phyloP scores from a whole-genome alignment of 1,284 basidiomycete species.

The Ganoderma sinense region DNA sequence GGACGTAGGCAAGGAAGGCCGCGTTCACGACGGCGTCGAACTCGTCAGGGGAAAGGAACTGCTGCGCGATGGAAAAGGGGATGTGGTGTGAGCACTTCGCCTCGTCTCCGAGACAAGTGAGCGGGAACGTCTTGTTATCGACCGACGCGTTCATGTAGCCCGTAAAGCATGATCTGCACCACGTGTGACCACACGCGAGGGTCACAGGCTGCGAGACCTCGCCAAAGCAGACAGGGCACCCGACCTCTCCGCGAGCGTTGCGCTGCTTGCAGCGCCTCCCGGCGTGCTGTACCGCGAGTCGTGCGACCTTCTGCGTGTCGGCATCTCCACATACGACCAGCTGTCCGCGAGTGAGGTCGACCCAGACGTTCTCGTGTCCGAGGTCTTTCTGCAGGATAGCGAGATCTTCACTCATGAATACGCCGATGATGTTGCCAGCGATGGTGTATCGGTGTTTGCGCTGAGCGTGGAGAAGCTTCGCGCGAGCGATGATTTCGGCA shows the following conservation, averaged over 20 bases:
- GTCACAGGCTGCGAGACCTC: slow-evolving; percentile 56
- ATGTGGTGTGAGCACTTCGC: slow-evolving; percentile 61
- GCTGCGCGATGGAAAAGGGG: slow-evolving; percentile 56
- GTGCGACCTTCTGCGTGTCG: slow-evolving; percentile 45
- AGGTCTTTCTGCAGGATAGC: slow-evolving; percentile 45
- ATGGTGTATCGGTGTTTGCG: slow-evolving; percentile 53
- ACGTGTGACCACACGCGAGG: slow-evolving; percentile 68
- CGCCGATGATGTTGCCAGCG: slow-evolving; percentile 49
- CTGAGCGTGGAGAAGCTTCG: slow-evolving; percentile 49
- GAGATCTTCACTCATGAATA: slow-evolving; percentile 53
- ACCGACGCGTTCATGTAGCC: slow-evolving; percentile 63
- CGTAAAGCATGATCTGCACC: slow-evolving; percentile 67
- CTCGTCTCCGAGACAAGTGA: slow-evolving; percentile 69
- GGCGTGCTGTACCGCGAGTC: slow-evolving; percentile 46
- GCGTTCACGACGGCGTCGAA: slow-evolving; percentile 62
- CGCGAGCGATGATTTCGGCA: slow-evolving; percentile 52
- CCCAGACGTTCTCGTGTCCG: slow-evolving; percentile 49
- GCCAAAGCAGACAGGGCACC: slow-evolving; percentile 70
- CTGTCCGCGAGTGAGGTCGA: slow-evolving; percentile 39
- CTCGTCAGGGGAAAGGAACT: slow-evolving; percentile 55
- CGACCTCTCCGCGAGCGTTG: slow-evolving; percentile 28
- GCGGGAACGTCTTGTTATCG: slow-evolving; percentile 68
- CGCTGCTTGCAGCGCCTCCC: slow-evolving; percentile 36
- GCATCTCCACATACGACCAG: slow-evolving; percentile 48
- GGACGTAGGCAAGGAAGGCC: slow-evolving; percentile 63